Evolutionary conservation across 2,329 filamentous ascomycete genomes (phyloP).

Genomic region (Paraphaeosphaeria minitans): DNA sequence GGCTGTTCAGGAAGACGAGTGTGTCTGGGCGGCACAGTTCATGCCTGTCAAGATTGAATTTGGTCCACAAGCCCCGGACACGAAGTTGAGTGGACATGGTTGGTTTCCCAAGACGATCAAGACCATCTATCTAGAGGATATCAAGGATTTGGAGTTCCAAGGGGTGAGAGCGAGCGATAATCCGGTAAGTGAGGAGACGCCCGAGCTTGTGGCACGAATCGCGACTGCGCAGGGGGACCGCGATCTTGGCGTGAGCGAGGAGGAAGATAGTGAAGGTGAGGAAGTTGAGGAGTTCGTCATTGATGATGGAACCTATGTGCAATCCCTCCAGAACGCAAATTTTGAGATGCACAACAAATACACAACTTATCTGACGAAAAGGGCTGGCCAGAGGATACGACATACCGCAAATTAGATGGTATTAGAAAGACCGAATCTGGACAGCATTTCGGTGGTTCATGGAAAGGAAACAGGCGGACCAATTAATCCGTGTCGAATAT

Average conservation of each 20-base stretch:
- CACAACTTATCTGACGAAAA: background rate
- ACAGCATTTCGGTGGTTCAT: background rate
- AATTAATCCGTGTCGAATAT: too few relatives aligned
- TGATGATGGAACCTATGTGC: conserved; percentile 15
- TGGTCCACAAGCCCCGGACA: background rate
- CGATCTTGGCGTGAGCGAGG: background rate
- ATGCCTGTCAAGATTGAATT: conserved; percentile 17
- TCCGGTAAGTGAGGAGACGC: background rate
- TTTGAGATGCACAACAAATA: conserved; percentile 15
- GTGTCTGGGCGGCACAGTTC: conserved; percentile 19
- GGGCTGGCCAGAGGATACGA: background rate
- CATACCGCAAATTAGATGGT: background rate
- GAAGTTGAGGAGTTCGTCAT: conserved; percentile 5
- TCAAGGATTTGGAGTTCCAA: conserved; percentile 12
- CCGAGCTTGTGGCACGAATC: conserved; percentile 10
- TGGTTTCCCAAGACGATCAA: conserved; percentile 11
- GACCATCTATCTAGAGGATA: conserved; percentile 12
- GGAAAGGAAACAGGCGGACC: too few relatives aligned
- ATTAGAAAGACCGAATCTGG: too few relatives aligned
- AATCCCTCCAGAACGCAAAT: conserved; percentile 9
- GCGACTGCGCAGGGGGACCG: background rate
- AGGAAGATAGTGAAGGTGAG: background rate
- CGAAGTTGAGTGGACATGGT: background rate
- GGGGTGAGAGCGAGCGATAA: conserved; percentile 12
- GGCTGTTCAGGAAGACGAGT: conserved; percentile 16